A percentile compares a stretch with the other conserved stretches of the same genome.
Evolutionary conservation across 1,284 basidiomycete species (phyloP).

Genomic region (Cryptococcus sp.): DNA sequence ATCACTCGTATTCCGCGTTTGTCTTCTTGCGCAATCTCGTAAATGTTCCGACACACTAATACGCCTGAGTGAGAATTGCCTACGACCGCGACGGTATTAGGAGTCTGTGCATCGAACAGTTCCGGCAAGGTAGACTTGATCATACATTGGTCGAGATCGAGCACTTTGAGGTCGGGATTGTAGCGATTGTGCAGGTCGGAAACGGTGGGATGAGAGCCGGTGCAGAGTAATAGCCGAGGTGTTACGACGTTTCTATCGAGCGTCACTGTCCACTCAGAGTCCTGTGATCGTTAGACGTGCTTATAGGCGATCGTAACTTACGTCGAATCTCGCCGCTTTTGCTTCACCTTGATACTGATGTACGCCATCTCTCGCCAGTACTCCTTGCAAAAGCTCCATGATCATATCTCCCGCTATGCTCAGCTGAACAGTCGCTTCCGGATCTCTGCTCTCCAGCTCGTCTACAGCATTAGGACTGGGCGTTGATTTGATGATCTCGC

Average conservation of each 20-base stretch:
- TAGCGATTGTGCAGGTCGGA: constrained; percentile 18
- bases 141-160: constrained; percentile 29
- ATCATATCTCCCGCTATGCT: constrained; percentile 25
- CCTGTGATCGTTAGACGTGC: not conserved
- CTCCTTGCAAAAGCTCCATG: constrained; percentile 14
- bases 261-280: constrained; percentile 9
- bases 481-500: constrained; percentile 14
- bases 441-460: constrained; percentile 13
- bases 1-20: constrained; percentile 15
- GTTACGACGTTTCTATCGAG: not conserved
- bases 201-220: constrained; percentile 24
- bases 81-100: constrained; percentile 22
- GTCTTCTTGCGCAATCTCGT: constrained; percentile 11
- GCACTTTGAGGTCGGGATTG: constrained; percentile 28
- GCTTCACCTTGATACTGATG: constrained; percentile 15
- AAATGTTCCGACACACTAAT: constrained; percentile 28
- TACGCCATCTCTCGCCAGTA: constrained; percentile 12
- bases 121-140: constrained; percentile 17
- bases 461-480: constrained; percentile 23
- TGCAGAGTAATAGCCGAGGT: constrained; percentile 19
- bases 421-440: constrained; percentile 26
- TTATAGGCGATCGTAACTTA: constrained; percentile 3
- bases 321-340: constrained; percentile 4
- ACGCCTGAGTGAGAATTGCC: constrained; percentile 34
- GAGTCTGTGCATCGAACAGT: constrained; percentile 11